Conservation (phyloP, 2,329 filamentous ascomycete species). For the Beauveria pseudobassiana region DNA sequence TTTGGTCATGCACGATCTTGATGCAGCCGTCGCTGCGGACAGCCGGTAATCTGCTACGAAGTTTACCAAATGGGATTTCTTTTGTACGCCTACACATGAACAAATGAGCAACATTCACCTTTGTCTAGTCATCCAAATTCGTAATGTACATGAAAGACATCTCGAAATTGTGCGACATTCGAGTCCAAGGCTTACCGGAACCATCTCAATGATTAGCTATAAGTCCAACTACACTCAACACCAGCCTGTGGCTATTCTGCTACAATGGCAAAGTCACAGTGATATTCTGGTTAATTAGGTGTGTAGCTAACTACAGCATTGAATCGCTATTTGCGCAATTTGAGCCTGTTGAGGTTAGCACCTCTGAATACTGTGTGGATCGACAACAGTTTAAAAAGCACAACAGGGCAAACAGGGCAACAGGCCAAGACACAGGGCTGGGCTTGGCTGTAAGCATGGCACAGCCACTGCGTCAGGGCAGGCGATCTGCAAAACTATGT, state of each 20-base stretch:
- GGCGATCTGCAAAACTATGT: background rate
- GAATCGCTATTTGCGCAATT: background rate
- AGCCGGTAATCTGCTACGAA: background rate
- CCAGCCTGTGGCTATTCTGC: background rate
- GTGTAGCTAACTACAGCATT: no score
- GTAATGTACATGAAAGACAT: no score
- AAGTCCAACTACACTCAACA: background rate
- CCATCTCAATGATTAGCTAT: background rate
- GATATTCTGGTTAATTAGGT: background rate
- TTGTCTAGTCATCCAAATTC: no score
- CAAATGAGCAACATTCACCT: no score
- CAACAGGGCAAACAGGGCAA: no score
- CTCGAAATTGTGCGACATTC: no score
- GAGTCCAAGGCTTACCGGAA: no score
- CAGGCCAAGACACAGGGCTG: background rate
- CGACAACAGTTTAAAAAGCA: background rate
- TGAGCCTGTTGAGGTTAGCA: background rate
- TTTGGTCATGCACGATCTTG: constrained; percentile 48
- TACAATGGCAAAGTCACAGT: background rate
- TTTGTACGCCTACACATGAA: no score
- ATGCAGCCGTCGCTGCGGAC: constrained; percentile 17
- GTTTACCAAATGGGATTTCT: background rate
- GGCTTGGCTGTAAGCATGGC: background rate
- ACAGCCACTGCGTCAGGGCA: constrained; percentile 3
- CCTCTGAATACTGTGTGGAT: background rate